Conservation (phyloP, 345 rosid species). For the Isatis tinctoria region DNA sequence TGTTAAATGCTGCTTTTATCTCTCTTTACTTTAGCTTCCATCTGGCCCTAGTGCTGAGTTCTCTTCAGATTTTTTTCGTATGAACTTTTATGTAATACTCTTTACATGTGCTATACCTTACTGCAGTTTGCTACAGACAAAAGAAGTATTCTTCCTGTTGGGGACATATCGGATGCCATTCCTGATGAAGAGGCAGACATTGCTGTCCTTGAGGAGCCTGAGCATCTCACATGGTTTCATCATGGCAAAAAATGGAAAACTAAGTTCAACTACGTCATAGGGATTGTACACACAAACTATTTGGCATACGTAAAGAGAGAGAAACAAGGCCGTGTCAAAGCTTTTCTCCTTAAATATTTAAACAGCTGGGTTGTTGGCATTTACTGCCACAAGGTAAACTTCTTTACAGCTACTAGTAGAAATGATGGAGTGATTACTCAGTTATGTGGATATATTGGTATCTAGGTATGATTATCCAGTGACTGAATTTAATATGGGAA, state of each 20-base stretch:
- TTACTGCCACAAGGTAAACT: constrained; percentile 87
- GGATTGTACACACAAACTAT: constrained; percentile 88
- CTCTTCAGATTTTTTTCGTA: background rate
- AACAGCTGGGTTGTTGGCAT: constrained; percentile 82
- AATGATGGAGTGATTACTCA: constrained; percentile 5
- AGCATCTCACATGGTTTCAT: constrained; percentile 99
- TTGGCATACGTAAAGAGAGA: constrained; percentile 85
- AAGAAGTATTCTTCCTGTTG: constrained; percentile 86
- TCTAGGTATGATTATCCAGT: background rate
- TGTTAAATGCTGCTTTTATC: background rate
- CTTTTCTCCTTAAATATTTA: constrained; percentile 56
- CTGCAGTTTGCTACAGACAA: constrained; percentile 79
- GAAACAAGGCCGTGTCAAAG: constrained; percentile 63
- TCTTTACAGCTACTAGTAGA: background rate
- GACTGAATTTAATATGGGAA: background rate
- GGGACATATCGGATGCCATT: constrained; percentile 73
- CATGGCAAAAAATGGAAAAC: constrained; percentile 93
- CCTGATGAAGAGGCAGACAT: constrained; percentile 80
- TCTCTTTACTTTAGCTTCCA: background rate
- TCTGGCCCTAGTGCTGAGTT: background rate
- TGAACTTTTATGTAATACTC: background rate
- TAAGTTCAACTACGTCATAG: constrained; percentile 71
- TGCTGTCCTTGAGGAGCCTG: constrained; percentile 98
- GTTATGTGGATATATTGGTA: background rate
- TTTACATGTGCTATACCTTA: background rate